Conservation (phyloP, 1,284 basidiomycete genomes). For the Phenoliferia sp. region DNA sequence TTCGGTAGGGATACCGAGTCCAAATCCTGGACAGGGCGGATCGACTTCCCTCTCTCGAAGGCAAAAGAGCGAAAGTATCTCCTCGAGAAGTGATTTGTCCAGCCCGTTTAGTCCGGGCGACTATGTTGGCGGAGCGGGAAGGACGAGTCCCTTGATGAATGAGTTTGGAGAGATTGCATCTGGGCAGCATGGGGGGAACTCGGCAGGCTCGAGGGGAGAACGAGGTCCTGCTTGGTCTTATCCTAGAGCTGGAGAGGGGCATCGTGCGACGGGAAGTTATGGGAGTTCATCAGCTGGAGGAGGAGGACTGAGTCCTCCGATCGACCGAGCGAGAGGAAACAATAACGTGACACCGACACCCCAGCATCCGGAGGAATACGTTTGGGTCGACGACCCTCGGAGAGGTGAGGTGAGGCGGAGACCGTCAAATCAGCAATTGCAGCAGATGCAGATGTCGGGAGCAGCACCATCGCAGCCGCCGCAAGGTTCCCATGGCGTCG, state of each 20-base stretch:
- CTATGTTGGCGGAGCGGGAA: neutral
- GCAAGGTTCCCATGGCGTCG: constrained; percentile 12
- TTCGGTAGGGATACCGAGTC: neutral
- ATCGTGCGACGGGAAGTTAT: neutral
- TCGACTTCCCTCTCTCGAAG: neutral
- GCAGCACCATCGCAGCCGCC: neutral
- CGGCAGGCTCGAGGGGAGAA: too few species aligned
- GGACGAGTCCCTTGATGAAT: neutral
- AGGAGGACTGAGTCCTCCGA: constrained; percentile 6
- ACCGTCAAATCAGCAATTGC: neutral
- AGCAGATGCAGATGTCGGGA: neutral
- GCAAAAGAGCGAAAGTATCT: constrained; percentile 1
- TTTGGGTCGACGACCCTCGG: neutral
- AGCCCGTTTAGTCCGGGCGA: neutral
- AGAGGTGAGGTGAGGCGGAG: neutral
- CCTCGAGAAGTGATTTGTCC: neutral
- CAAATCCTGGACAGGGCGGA: too few species aligned
- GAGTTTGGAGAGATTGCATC: neutral
- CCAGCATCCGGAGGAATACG: constrained; percentile 13
- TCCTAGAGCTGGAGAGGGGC: constrained; percentile 7
- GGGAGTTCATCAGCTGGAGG: too few species aligned
- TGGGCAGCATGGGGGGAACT: neutral
- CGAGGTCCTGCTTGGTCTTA: too few species aligned
- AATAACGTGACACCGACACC: constrained; percentile 3
- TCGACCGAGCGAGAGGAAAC: too few species aligned